Percentiles rank a stretch among this genome's conserved stretches.
Conservation (phyloP, 306 rosid genomes). For the Castanospermum australe region DNA sequence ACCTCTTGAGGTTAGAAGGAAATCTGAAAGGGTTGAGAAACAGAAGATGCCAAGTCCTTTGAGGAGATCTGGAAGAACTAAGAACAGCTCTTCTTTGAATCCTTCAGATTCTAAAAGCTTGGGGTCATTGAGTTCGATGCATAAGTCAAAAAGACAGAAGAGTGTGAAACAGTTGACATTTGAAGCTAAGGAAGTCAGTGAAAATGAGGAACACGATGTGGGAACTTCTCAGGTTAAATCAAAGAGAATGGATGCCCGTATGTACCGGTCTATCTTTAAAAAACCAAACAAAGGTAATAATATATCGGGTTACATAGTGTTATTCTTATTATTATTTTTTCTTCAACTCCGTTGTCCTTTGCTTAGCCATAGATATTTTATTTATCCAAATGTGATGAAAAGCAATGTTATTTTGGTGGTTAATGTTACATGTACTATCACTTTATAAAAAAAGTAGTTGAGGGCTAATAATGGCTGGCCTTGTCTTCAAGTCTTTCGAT, state of each 20-base stretch:
- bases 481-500: conserved; percentile 6
- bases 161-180: conserved; percentile 42
- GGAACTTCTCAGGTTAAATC: conserved; percentile 30
- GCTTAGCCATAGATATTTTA: neutral
- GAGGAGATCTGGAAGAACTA: conserved; percentile 60
- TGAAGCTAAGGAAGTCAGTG: conserved; percentile 40
- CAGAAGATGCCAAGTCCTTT: conserved; percentile 48
- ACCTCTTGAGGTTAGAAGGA: conserved; percentile 32
- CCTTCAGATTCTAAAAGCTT: conserved; percentile 55
- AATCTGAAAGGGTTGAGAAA: conserved; percentile 43
- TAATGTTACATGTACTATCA: conserved; percentile 7
- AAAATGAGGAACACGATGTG: conserved; percentile 25
- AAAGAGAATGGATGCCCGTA: conserved; percentile 44
- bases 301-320: conserved; percentile 29
- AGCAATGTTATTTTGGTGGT: conserved; percentile 13
- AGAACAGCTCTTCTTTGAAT: conserved; percentile 27
- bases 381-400: conserved; percentile 10
- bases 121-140: conserved; percentile 37
- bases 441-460: neutral
- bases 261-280: conserved; percentile 41
- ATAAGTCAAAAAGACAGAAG: conserved; percentile 51
- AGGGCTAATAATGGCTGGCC: neutral
- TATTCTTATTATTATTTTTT: neutral
- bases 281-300: conserved; percentile 30
- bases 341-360: neutral